Base-by-base conservation (phyloP, 2,329 filamentous ascomycete genomes). In the Rutstroemia sp. region DNA sequence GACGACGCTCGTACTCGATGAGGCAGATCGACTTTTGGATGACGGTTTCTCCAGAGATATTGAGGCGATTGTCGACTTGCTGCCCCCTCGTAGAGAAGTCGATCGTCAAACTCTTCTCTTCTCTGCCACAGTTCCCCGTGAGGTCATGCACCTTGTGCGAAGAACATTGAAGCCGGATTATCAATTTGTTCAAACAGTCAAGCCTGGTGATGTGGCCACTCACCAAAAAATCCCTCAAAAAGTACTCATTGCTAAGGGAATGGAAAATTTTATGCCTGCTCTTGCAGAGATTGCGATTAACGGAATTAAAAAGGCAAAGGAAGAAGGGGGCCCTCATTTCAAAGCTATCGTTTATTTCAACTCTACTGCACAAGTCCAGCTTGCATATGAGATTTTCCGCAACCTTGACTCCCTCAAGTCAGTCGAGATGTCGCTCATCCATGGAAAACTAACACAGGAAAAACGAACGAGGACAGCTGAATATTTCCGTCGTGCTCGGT, bases 11-110 rank as follows among this genome's bases (percentile, higher is more conserved):
- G 91, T 97, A 63, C 84, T 99, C 52, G 94, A 99, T 67, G 94
- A 99, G 78, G 94, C 94, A 64, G 94, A 99, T 73, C 89, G 94
- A 67, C 96, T 99, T 89, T 80, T 99, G 70, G 94, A 99, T 75
- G 91, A 94, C 75, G 94, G 88, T 1, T 92, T 92, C 65, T 77
- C 84, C 21, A 74, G 75, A 21, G 86, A 87, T 57, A 79, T 92
- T 52, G 71, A 78, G 30, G 70, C 78, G 1, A 89, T 92, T 54
- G 72, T 82, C 50, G 50, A 68, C 0, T 64, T 74, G n/a, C 77
- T 96, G 8, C 92, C 92, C 4, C 73, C 78, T 45, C 77, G 78
- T 4, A 63, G 69, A 0, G 72, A 85, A 51, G 81, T 86, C 59
- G 79, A 87, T 58, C 86, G 92, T 45, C 94, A 99, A 72, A 97